Evolutionary conservation across 1,284 basidiomycete genomes (phyloP).

Genomic region (Farysia itapuensis): DNA sequence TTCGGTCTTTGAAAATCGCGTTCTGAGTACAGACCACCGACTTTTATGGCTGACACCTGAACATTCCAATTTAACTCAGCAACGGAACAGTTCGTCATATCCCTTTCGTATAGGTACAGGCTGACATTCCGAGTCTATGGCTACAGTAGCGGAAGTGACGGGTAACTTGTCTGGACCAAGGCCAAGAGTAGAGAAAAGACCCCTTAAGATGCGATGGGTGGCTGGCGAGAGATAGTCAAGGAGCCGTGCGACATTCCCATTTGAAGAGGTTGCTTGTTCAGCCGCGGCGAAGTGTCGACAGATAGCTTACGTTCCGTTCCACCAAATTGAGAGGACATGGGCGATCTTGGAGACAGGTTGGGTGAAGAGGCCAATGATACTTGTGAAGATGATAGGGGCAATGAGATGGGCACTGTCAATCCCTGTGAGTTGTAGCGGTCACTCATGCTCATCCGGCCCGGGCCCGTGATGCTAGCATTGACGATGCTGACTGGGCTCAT

Average conservation of each 20-base stretch:
- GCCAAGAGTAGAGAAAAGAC: neutral
- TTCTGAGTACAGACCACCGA: too few species aligned
- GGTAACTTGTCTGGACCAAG: too few species aligned
- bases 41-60: too few species aligned
- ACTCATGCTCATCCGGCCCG: constrained; percentile 27
- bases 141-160: too few species aligned
- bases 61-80: too few species aligned
- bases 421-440: constrained; percentile 22
- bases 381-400: constrained; percentile 11
- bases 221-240: neutral
- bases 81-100: too few species aligned
- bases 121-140: too few species aligned
- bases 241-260: neutral
- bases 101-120: too few species aligned
- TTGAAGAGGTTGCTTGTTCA: neutral
- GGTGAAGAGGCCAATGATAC: constrained; percentile 10
- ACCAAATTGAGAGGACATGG: neutral
- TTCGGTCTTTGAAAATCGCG: too few species aligned
- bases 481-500: constrained; percentile 13
- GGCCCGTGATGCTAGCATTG: constrained; percentile 1
- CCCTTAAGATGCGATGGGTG: neutral
- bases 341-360: neutral
- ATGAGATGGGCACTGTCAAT: constrained; percentile 17
- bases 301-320: neutral
- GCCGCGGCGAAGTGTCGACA: neutral